phyloP scores from a whole-genome alignment of 768 basidiomycete species.

The Agaricus subrufescens region DNA sequence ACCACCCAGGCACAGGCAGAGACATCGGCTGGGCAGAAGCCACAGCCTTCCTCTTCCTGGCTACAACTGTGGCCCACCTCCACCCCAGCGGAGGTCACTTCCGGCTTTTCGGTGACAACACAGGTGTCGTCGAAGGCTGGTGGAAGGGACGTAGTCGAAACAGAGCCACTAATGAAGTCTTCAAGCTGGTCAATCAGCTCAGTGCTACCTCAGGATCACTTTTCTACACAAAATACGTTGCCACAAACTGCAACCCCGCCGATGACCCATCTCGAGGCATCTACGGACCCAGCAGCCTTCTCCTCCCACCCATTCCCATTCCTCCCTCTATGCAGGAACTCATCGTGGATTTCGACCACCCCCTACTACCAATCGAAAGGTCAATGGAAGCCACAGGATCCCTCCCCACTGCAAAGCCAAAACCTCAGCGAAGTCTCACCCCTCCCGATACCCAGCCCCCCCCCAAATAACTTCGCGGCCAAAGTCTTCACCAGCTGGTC shows the following conservation, averaged over 20 bases:
- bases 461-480: too few species aligned
- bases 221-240: slow-evolving; percentile 27
- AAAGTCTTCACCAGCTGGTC: too few species aligned
- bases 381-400: not conserved
- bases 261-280: slow-evolving; percentile 32
- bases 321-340: slow-evolving; percentile 21
- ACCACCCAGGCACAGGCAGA: slow-evolving; percentile 8
- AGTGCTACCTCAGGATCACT: not conserved
- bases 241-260: slow-evolving; percentile 30
- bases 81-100: not conserved
- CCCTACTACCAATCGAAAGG: not conserved
- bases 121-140: slow-evolving; percentile 31
- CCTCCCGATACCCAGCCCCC: too few species aligned
- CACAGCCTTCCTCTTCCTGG: slow-evolving; percentile 33
- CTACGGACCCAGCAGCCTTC: slow-evolving; percentile 15
- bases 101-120: slow-evolving; percentile 27
- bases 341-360: slow-evolving; percentile 20
- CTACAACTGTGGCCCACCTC: slow-evolving; percentile 5
- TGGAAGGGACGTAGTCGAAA: slow-evolving; percentile 28
- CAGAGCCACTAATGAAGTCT: slow-evolving; percentile 19
- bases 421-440: not conserved
- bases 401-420: not conserved
- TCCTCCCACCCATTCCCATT: slow-evolving; percentile 26
- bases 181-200: slow-evolving; percentile 12
- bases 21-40: slow-evolving; percentile 45